These are phyloP conservation scores for Populus tremula DNA, from an alignment of 345 rosid genomes.

Conservation along the genomic window DNA sequence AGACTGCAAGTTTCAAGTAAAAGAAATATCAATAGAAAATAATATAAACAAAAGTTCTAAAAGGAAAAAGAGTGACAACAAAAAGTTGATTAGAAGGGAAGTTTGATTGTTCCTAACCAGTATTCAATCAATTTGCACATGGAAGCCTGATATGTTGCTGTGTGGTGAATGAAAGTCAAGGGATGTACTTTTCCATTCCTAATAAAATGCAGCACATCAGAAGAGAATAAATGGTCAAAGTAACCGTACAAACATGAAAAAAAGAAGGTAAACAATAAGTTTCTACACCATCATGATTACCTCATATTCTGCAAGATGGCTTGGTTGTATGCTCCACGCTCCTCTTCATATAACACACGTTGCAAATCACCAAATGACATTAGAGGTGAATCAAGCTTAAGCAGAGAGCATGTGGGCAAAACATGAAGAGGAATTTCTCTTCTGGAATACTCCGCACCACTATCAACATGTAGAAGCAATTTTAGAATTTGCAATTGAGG, in stretches of 20 bases:
- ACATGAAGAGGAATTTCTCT: slow-evolving; percentile 88
- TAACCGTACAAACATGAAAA: not conserved
- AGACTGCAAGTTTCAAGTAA: slow-evolving; percentile 44
- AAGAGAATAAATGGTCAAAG: slow-evolving; percentile 2
- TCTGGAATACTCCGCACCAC: slow-evolving; percentile 80
- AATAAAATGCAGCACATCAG: slow-evolving; percentile 21
- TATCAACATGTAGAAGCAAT: slow-evolving; percentile 36
- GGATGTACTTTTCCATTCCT: slow-evolving; percentile 89
- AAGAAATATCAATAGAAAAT: not conserved
- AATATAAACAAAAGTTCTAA: slow-evolving; percentile 10
- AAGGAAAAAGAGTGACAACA: slow-evolving; percentile 11
- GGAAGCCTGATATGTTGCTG: slow-evolving; percentile 93
- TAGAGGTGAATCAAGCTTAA: slow-evolving; percentile 73
- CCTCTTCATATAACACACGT: slow-evolving; percentile 82
- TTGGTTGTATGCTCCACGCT: slow-evolving; percentile 76
- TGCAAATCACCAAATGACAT: slow-evolving; percentile 81
- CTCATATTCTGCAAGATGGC: slow-evolving; percentile 69
- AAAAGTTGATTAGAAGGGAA: not conserved
- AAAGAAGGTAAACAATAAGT: not conserved
- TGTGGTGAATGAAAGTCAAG: slow-evolving; percentile 82
- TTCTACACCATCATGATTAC: slow-evolving; percentile 29
- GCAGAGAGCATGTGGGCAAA: slow-evolving; percentile 65
- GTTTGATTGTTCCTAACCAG: slow-evolving; percentile 53
- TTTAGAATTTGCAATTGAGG: slow-evolving; percentile 19
- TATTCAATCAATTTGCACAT: slow-evolving; percentile 93